Evolutionary conservation across 2,329 filamentous ascomycete genomes (phyloP), one percentile per base, ranked within the genome.

Genomic region (Fusarium lyarnte): DNA sequence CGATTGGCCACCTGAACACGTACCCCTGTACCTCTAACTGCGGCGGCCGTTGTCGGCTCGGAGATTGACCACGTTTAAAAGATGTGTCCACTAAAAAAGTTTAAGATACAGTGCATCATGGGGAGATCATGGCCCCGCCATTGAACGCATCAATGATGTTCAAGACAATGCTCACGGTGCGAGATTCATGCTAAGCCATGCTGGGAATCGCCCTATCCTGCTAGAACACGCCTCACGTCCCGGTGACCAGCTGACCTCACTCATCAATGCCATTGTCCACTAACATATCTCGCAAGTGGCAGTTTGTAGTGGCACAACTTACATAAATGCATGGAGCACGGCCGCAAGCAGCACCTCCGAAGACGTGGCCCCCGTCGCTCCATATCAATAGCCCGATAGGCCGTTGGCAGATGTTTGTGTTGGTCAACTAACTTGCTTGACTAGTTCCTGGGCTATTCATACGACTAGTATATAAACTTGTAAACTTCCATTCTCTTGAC

Each of bases 171-270:
- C 45, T 74, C 43, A 63, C 29, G 45, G 49, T 65, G 53, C 47
- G 45, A 52, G 33, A 59, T 53, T 23, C 63, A 43, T 58, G 52
- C 74, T 73, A 75, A 52, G 38, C 72, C 72, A 60, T 46, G 38
- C 62, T 52, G 25, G 62, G 63, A 23, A 75, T 66, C 70, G 62
- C 42, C 58, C 54, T 54, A 49, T 55, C 47, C 36, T 61, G 53
- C 60, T 47, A 62, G 67, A 63, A 52, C 61, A 67, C 59, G 53
- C 66, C 62, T 66, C 57, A 41, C 47, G 67, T 57, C 63, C 64
- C 64, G 64, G 36, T 58, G 74, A 60, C 68, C 72, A 68, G 72
- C 72, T 76, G 74, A 76, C 72, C 63, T 70, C 52, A 35, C 27
- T 38, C 25, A 53, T 52, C 42, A 38, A 58, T 66, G 38, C 33